A percentile compares a stretch with the other conserved stretches of the same genome.
Evolutionary conservation across 257 asterid genomes (phyloP).

Genomic region (Salvia rosmarinus): DNA sequence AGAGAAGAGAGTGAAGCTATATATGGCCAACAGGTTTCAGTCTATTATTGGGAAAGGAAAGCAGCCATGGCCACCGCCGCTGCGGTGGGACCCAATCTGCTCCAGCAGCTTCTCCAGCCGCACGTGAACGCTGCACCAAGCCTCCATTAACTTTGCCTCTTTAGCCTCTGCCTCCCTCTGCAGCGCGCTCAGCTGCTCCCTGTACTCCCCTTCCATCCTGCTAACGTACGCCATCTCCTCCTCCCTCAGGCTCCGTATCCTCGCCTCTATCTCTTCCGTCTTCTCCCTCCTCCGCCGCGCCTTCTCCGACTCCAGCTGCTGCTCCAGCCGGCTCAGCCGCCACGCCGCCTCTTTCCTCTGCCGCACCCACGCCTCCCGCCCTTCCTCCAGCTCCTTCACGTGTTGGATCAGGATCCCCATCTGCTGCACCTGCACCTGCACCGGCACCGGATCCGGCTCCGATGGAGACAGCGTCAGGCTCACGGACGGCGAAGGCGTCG

Average conservation of each 20-base stretch:
- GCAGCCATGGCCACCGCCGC: slow-evolving; percentile 22
- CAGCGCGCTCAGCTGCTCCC: slow-evolving; percentile 57
- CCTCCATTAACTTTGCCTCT: slow-evolving; percentile 71
- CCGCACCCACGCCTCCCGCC: slow-evolving; percentile 63
- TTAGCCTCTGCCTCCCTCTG: slow-evolving; percentile 72
- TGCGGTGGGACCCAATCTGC: slow-evolving; percentile 48
- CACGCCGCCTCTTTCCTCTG: slow-evolving; percentile 78
- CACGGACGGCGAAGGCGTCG: slow-evolving; percentile 66
- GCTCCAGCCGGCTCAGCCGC: slow-evolving; percentile 79
- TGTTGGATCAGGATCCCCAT: slow-evolving; percentile 52
- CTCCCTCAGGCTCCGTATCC: slow-evolving; percentile 55
- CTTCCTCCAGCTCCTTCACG: slow-evolving; percentile 71
- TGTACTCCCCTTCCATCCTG: slow-evolving; percentile 64
- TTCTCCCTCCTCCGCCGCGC: slow-evolving; percentile 63
- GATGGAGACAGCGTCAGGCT: slow-evolving; percentile 71
- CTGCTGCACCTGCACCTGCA: slow-evolving; percentile 55
- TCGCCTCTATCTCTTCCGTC: slow-evolving; percentile 61
- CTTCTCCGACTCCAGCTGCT: slow-evolving; percentile 74
- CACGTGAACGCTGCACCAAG: slow-evolving; percentile 59
- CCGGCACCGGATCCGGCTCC: slow-evolving; percentile 52
- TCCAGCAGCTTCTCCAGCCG: slow-evolving; percentile 57
- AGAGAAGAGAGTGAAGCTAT: not conserved
- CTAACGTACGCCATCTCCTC: slow-evolving; percentile 60
- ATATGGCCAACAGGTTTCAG: not conserved
- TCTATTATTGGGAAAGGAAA: not conserved